Evolutionary conservation across 2,329 filamentous ascomycete genomes (phyloP).

Genomic region (Trichoderma sp.): DNA sequence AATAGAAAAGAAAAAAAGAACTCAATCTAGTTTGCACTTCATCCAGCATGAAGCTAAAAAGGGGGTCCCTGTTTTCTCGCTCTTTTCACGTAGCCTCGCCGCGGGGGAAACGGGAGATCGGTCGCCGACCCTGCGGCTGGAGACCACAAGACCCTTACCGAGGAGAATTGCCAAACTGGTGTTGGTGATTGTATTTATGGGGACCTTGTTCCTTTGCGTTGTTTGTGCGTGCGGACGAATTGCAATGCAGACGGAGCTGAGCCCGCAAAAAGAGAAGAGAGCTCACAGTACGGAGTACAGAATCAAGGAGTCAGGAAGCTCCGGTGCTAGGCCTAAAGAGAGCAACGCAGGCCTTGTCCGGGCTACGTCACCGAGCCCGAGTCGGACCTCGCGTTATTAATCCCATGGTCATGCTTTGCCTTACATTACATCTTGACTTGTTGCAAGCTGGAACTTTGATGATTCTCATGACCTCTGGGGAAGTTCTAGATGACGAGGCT

Average conservation of each 20-base stretch:
- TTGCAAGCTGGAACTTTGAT: background rate
- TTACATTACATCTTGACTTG: too few relatives aligned
- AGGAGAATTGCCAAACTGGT: background rate
- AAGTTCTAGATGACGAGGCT: slow-evolving; percentile 4
- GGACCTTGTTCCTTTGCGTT: background rate
- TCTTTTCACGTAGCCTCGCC: background rate
- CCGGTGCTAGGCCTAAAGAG: slow-evolving; percentile 3
- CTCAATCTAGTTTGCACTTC: background rate
- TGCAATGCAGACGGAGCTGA: background rate
- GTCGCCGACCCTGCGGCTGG: slow-evolving; percentile 11
- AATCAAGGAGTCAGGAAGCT: background rate
- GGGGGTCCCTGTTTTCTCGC: slow-evolving; percentile 1
- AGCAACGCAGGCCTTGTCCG: background rate
- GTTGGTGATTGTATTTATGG: background rate
- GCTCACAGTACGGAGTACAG: background rate
- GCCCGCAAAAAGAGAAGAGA: background rate
- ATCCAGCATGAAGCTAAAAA: background rate
- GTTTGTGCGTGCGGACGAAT: background rate
- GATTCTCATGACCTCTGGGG: slow-evolving; percentile 5
- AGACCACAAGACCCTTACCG: background rate
- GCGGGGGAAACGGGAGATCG: slow-evolving; percentile 14
- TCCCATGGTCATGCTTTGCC: background rate
- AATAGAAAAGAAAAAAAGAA: background rate
- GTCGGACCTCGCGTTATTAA: background rate
- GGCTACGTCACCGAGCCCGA: slow-evolving; percentile 2